Evolutionary conservation across 495 filamentous ascomycete species (phyloP).

Genomic region (Thozetella sp.): DNA sequence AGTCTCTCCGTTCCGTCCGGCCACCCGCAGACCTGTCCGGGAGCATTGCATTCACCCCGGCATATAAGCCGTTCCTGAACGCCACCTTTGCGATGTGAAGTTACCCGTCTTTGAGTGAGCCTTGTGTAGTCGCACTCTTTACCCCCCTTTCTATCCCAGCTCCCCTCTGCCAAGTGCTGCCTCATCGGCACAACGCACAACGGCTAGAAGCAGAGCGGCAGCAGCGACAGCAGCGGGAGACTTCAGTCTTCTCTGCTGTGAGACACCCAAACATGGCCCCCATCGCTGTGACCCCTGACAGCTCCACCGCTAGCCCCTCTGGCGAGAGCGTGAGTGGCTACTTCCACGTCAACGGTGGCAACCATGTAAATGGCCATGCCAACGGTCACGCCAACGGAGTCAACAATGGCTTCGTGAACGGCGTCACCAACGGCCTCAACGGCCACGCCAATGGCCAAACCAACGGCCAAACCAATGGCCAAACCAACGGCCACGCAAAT

Average conservation of each 20-base stretch:
- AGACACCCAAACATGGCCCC: conserved; percentile 38
- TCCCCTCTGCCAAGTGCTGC: conserved; percentile 17
- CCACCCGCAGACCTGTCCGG: background rate
- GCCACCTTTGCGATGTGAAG: conserved; percentile 9
- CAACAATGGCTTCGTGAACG: conserved; percentile 14
- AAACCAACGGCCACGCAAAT: conserved; percentile 20
- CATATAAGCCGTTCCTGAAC: conserved; percentile 24
- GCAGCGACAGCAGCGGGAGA: conserved; percentile 23
- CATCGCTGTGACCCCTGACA: conserved; percentile 39
- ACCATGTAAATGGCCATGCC: conserved; percentile 26
- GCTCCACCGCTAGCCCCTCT: conserved; percentile 30
- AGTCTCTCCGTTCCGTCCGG: background rate
- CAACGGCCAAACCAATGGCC: conserved; percentile 18
- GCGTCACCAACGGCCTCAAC: conserved; percentile 16
- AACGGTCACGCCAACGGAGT: conserved; percentile 36
- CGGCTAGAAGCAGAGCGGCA: conserved; percentile 17
- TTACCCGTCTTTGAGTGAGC: conserved; percentile 4
- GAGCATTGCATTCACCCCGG: conserved; percentile 11
- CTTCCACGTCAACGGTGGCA: conserved; percentile 18
- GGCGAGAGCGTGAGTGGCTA: conserved; percentile 27
- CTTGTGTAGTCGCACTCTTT: too few relatives aligned
- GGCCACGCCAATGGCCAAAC: conserved; percentile 20
- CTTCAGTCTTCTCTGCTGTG: conserved; percentile 15
- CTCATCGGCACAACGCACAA: background rate
- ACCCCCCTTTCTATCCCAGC: background rate